Conservation (phyloP, 2,329 filamentous ascomycete species). For the Byssochlamys sp. region DNA sequence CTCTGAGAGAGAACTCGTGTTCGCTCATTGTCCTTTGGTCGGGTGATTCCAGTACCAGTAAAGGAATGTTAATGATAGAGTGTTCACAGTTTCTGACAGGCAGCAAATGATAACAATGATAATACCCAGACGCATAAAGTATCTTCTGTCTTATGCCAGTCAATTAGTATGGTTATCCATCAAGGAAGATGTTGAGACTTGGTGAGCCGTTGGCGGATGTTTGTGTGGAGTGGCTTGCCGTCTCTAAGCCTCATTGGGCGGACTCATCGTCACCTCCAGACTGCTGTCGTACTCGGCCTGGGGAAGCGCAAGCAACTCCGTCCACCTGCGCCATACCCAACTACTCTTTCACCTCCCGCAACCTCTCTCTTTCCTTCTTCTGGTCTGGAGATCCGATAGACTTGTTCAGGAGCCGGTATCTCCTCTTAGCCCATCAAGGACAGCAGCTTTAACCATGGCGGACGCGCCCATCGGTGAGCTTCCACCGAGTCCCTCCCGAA, state of each 20-base stretch:
- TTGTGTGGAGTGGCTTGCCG: background rate
- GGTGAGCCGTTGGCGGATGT: background rate
- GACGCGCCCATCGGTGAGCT: slow-evolving; percentile 42
- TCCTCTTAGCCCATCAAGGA: background rate
- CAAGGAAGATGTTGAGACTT: background rate
- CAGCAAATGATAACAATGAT: too few species aligned
- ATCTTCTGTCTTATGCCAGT: background rate
- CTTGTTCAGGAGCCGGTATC: background rate
- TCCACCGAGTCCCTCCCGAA: slow-evolving; percentile 1
- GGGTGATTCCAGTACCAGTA: too few species aligned
- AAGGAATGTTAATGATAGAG: too few species aligned
- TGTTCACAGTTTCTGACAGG: too few species aligned
- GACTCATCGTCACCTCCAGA: slow-evolving; percentile 3
- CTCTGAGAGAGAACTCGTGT: too few species aligned
- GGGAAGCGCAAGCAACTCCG: slow-evolving; percentile 1
- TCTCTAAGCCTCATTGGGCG: slow-evolving; percentile 8
- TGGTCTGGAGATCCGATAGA: background rate
- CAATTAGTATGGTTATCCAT: background rate
- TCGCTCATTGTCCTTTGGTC: too few species aligned
- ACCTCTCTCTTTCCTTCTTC: background rate
- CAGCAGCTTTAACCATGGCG: slow-evolving; percentile 28
- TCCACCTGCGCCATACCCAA: background rate
- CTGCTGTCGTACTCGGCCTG: slow-evolving; percentile 1
- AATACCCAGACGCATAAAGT: background rate
- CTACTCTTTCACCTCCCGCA: background rate